These are phyloP conservation scores for Zymoseptoria ardabiliae DNA, from an alignment of 2,329 filamentous ascomycete genomes.

Conservation along the genomic window DNA sequence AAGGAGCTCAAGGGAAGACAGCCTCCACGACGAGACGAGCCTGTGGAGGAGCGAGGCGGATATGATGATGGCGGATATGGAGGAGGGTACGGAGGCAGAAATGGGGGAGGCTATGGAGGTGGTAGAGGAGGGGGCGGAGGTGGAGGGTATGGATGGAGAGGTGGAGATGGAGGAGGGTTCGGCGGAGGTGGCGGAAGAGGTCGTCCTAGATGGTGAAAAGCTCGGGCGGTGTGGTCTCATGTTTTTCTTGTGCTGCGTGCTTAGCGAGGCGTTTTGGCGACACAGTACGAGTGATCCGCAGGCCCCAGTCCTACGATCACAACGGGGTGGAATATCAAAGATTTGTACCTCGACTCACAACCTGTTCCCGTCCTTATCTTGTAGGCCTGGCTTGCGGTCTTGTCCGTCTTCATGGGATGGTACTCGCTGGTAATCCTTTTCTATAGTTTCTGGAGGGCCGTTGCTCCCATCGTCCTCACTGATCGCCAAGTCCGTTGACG, in stretches of 20 bases:
- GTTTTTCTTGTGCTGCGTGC: not conserved
- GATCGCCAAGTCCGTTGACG: too few relatives aligned
- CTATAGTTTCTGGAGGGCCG: too few relatives aligned
- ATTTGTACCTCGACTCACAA: not conserved
- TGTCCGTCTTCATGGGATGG: too few relatives aligned
- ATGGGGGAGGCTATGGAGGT: conserved; percentile 25
- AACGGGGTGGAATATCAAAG: not conserved
- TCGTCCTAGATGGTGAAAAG: not conserved
- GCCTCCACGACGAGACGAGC: conserved; percentile 50
- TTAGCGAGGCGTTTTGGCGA: conserved; percentile 7
- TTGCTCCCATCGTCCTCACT: too few relatives aligned
- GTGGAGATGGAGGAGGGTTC: conserved; percentile 14
- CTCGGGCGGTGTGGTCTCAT: too few relatives aligned
- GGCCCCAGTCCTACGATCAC: not conserved
- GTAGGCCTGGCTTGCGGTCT: too few relatives aligned
- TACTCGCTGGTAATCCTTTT: too few relatives aligned
- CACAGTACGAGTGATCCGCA: not conserved
- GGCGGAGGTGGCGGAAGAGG: conserved; percentile 18
- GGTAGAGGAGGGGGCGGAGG: conserved; percentile 14
- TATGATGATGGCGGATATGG: conserved; percentile 39
- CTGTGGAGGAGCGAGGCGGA: conserved; percentile 31
- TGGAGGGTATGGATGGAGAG: conserved; percentile 8
- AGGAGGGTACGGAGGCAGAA: conserved; percentile 33
- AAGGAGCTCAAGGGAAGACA: conserved; percentile 74
- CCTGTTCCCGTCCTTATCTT: not conserved